These are phyloP conservation scores for Jimgerdemannia lactiflua DNA, from an alignment of 192 early-diverging fungal species.

Conservation along the genomic window DNA sequence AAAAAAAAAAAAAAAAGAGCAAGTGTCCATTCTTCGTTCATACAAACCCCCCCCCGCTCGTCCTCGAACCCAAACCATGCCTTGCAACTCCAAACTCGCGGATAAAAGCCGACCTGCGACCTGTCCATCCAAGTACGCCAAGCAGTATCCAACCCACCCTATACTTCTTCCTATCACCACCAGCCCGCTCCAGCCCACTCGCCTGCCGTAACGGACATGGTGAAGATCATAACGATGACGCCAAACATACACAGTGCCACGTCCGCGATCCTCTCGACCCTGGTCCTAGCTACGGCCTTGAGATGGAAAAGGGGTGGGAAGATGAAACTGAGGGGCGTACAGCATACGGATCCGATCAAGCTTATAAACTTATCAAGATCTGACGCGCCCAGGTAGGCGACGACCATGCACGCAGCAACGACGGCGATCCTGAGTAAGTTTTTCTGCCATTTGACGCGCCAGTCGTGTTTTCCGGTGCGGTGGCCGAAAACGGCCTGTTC, in stretches of 20 bases:
- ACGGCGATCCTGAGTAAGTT: constrained; percentile 70
- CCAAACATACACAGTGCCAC: constrained; percentile 64
- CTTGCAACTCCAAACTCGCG: no score
- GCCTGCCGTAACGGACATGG: constrained; percentile 17
- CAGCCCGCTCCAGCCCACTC: neutral
- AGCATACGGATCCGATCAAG: constrained; percentile 81
- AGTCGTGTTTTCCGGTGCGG: constrained; percentile 58
- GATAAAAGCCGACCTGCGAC: no score
- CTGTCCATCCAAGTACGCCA: no score
- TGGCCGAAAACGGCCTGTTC: constrained; percentile 71
- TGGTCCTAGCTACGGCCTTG: constrained; percentile 42
- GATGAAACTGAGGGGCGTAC: constrained; percentile 71
- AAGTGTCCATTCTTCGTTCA: no score
- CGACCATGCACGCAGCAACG: constrained; percentile 55
- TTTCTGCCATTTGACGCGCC: constrained; percentile 66
- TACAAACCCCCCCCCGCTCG: no score
- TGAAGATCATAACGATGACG: constrained; percentile 32
- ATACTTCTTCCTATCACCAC: neutral
- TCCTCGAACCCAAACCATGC: no score
- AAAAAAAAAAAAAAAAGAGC: no score
- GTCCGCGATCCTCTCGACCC: constrained; percentile 48
- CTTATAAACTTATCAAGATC: constrained; percentile 88
- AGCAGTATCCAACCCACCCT: no score
- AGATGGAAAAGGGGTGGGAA: constrained; percentile 86
- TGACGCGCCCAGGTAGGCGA: constrained; percentile 70